Evolutionary conservation across 2,329 filamentous ascomycete genomes (phyloP), one percentile per base, ranked within the genome.

Genomic region (Venturia pyrina): DNA sequence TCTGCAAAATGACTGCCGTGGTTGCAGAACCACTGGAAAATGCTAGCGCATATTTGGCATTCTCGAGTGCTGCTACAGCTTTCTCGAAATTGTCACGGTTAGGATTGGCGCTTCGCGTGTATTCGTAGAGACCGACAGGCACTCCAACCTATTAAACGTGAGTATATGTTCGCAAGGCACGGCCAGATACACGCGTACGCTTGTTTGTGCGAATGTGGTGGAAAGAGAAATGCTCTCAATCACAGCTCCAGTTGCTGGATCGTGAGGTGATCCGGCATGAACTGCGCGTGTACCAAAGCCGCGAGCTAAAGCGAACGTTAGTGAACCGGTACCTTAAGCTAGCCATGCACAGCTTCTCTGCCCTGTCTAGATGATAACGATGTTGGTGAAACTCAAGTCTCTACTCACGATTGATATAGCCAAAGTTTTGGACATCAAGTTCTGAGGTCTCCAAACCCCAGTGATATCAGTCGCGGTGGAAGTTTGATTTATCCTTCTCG

Each of bases 171-270:
- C 11, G 19, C 1, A 5, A n/a, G 28, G 24, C 53, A 7, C 28
- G 5, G 37, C 5, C 53, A 34, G 50, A 6, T 10, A 59, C 17
- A 37, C 28, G 11, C 53, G 17, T 59, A 59, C 53, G 11, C 87
- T 85, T 17, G 87, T 88, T 80, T 99, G 95, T n/a, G 90, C 91
- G 75, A 93, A 99, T 6, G 95, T 99, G 19, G 95, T 98, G 32
- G 93, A 96, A 32, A 99, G 86, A 11, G 93, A 97, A 76, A 99
- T 97, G 82, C 95, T 81, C 78, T 95, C 91, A 76, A 99, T 99
- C 72, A 99, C 95, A 70, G 95, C 95, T 69, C 95, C 95, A 32
- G 93, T 99, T 50, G 85, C 81, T 61, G 93, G 90, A 79, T 99
- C 95, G 76, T 96, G 90, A 72, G 91, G 91, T 56, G 91, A 85